These are phyloP conservation scores for Myriosclerotinia curreyana DNA, from an alignment of 2,329 filamentous ascomycete species.

Conservation along the genomic window DNA sequence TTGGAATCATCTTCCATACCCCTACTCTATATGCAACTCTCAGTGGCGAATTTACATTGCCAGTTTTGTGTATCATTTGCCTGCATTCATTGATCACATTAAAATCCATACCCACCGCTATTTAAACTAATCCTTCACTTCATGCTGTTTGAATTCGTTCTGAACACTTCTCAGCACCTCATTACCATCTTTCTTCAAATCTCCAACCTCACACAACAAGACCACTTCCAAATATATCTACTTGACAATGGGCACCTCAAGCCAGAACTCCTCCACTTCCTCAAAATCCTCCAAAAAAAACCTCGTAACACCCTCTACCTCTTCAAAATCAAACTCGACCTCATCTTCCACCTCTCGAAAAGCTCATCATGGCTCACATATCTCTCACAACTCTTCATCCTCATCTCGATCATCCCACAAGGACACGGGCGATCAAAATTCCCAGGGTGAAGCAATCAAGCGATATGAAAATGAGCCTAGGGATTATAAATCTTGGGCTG, in stretches of 20 bases:
- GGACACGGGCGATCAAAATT: background rate
- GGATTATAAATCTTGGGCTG: constrained; percentile 26
- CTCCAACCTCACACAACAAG: background rate
- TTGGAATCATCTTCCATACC: background rate
- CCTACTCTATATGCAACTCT: background rate
- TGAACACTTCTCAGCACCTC: background rate
- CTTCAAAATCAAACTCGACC: constrained; percentile 4
- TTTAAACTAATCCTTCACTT: background rate
- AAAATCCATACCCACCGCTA: background rate
- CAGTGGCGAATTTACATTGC: background rate
- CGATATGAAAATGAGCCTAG: constrained; percentile 23
- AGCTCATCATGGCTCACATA: background rate
- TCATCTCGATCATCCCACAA: background rate
- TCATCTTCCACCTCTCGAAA: constrained; percentile 16
- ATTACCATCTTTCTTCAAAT: background rate
- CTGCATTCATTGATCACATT: constrained; percentile 8
- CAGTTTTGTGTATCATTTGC: background rate
- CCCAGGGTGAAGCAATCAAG: constrained; percentile 2
- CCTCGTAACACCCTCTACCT: constrained; percentile 1
- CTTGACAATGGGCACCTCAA: background rate
- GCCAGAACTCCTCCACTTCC: constrained; percentile 7
- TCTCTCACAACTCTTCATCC: background rate
- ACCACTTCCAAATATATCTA: background rate
- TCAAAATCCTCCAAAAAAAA: constrained; percentile 1
- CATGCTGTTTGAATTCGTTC: background rate